These are phyloP conservation scores for Psilocybe subaeruginosa DNA, from an alignment of 768 basidiomycete species.

Conservation along the genomic window DNA sequence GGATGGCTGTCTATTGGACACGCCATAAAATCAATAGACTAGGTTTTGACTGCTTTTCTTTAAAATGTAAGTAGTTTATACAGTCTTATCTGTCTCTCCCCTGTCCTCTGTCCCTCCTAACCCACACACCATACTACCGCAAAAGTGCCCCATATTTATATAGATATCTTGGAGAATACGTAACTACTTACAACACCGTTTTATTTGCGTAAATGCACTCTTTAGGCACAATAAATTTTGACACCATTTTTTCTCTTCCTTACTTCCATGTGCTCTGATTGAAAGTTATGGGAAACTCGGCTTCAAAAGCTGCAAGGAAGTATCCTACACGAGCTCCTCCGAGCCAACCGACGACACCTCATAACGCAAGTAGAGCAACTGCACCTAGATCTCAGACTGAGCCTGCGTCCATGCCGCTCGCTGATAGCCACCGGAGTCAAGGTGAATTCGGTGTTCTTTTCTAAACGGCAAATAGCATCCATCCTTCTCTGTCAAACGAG, in stretches of 20 bases:
- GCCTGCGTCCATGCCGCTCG: constrained; percentile 13
- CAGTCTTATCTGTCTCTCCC: constrained; percentile 13
- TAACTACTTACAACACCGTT: constrained; percentile 15
- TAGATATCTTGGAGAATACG: constrained; percentile 20
- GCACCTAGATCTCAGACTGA: neutral
- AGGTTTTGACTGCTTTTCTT: constrained; percentile 28
- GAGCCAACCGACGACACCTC: constrained; percentile 4
- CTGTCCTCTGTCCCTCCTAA: neutral
- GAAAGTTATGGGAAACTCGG: constrained; percentile 55
- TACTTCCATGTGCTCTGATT: constrained; percentile 4
- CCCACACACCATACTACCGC: constrained; percentile 2
- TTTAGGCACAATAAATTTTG: constrained; percentile 10
- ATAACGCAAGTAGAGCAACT: neutral
- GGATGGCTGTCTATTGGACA: constrained; percentile 33
- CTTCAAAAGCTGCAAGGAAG: constrained; percentile 63
- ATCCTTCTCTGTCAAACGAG: neutral
- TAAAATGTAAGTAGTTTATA: constrained; percentile 29
- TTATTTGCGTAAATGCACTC: constrained; percentile 22
- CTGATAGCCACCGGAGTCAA: constrained; percentile 25
- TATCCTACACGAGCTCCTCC: constrained; percentile 39
- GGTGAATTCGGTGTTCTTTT: constrained; percentile 9
- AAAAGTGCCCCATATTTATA: constrained; percentile 15
- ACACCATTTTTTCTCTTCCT: constrained; percentile 5
- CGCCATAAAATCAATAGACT: constrained; percentile 37
- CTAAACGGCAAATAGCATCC: neutral